A percentile compares a stretch with the other conserved stretches of the same genome.
Conservation (phyloP, 352 stramenopile species). For the Pythium sp. region DNA sequence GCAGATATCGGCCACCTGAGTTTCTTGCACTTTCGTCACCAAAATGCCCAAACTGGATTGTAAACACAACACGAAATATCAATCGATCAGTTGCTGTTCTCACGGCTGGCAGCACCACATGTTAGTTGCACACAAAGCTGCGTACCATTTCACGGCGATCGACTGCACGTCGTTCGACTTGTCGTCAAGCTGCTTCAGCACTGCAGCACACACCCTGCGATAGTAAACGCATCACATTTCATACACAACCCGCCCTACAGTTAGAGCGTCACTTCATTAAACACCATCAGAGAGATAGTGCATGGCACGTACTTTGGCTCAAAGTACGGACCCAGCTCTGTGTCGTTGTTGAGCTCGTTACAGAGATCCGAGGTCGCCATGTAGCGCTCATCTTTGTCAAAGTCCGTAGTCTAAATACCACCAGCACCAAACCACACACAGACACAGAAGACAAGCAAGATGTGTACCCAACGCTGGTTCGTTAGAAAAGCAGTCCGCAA, state of each 20-base stretch:
- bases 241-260: background rate
- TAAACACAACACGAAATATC: background rate
- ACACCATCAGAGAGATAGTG: background rate
- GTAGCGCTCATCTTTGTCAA: conserved; percentile 98
- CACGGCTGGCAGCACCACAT: background rate
- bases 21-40: conserved; percentile 95
- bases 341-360: conserved; percentile 93
- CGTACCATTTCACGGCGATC: conserved; percentile 85
- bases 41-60: conserved; percentile 88
- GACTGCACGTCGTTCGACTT: conserved; percentile 99
- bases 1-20: conserved; percentile 96
- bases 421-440: background rate
- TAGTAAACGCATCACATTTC: background rate
- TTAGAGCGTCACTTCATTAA: background rate
- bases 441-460: conserved; percentile 1
- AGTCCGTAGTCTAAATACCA: conserved; percentile 66
- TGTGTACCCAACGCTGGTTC: background rate
- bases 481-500: background rate
- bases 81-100: background rate
- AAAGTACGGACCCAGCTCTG: conserved; percentile 82
- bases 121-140: background rate
- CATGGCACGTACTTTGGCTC: conserved; percentile 69
- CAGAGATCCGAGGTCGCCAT: conserved; percentile 99
- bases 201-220: conserved; percentile 91
- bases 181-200: conserved; percentile 97